These are phyloP conservation scores for Chamaecrista fasciculata DNA, from an alignment of 306 rosid species.

Conservation along the genomic window DNA sequence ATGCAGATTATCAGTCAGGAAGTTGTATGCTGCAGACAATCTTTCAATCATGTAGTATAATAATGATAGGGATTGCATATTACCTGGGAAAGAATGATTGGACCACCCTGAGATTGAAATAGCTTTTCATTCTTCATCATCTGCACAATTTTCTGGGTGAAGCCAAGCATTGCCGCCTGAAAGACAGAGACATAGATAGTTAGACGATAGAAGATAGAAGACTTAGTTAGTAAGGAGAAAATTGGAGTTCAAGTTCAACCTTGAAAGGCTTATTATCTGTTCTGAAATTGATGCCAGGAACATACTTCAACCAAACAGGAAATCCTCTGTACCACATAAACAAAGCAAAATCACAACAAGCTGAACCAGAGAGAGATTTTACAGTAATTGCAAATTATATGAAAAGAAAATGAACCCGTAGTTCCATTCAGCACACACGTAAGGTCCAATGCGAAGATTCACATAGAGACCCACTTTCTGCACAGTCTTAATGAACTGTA, in stretches of 20 bases:
- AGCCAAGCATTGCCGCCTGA: conserved; percentile 88
- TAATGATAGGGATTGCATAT: not conserved
- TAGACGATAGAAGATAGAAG: not conserved
- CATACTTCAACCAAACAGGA: conserved; percentile 97
- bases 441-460: conserved; percentile 98
- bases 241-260: conserved; percentile 44
- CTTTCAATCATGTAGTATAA: conserved; percentile 1
- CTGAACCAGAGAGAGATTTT: conserved; percentile 1
- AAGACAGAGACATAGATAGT: not conserved
- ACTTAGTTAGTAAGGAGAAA: conserved; percentile 10
- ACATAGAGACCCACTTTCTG: conserved; percentile 85
- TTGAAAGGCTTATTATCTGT: conserved; percentile 89
- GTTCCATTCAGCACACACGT: conserved; percentile 97
- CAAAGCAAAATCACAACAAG: not conserved
- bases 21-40: not conserved
- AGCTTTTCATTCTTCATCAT: conserved; percentile 84
- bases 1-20: too few species aligned
- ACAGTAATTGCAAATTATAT: not conserved
- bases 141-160: conserved; percentile 86
- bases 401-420: conserved; percentile 60
- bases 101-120: conserved; percentile 94
- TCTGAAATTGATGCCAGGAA: conserved; percentile 94
- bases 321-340: conserved; percentile 62
- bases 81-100: conserved; percentile 94
- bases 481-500: conserved; percentile 79